Conservation (phyloP, 2,329 filamentous ascomycete species). For the Botrytis paeoniae region DNA sequence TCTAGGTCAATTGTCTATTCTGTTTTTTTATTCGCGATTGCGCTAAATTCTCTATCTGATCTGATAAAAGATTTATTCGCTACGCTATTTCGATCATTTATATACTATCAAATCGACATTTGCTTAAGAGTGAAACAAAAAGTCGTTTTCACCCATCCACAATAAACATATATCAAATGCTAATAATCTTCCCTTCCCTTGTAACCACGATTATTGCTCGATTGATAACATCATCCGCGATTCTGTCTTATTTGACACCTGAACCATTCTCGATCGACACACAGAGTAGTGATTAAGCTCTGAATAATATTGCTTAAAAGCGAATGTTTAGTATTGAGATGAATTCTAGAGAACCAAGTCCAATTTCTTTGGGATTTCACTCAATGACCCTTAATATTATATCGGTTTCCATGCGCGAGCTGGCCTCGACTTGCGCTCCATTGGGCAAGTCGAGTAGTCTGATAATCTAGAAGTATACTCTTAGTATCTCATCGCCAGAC, state of each 20-base stretch:
- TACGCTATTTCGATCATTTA: fast-evolving
- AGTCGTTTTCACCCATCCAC: not conserved
- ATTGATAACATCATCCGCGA: not conserved
- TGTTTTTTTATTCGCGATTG: not conserved
- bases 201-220: not conserved
- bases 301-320: no score
- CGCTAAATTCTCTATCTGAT: not conserved
- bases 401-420: not conserved
- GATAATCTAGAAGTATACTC: not conserved
- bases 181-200: not conserved
- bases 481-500: not conserved
- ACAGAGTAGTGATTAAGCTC: no score
- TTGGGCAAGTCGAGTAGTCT: not conserved
- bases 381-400: fast-evolving
- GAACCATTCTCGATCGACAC: no score
- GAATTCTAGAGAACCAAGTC: not conserved
- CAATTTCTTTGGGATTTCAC: not conserved
- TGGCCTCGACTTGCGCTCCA: not conserved
- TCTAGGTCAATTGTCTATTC: fast-evolving
- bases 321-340: no score
- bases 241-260: no score
- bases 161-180: not conserved
- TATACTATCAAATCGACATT: not conserved
- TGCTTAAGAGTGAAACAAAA: not conserved
- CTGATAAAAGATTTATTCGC: fast-evolving